A percentile compares a stretch with the other conserved stretches of the same genome.
Evolutionary conservation across 164 flowering plant genomes (phyloP).

Genomic region (Sextonia rubra): DNA sequence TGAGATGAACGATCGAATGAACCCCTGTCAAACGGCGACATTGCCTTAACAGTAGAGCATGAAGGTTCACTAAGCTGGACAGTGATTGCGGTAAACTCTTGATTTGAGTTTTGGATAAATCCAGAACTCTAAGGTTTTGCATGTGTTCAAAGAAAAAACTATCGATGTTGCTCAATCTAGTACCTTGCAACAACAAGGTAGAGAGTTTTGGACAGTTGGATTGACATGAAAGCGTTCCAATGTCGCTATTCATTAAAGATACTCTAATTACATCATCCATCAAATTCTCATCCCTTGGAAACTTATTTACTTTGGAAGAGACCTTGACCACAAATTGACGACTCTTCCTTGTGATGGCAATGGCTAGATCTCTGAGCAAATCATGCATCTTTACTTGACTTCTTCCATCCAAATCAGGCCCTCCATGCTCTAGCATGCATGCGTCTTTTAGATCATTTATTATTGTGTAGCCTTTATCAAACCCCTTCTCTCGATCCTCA

Average conservation of each 20-base stretch:
- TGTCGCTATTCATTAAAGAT: background rate
- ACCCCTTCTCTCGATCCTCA: background rate
- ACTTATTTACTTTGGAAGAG: too few relatives aligned
- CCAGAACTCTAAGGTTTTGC: background rate
- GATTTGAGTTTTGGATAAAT: background rate
- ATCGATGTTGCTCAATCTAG: background rate
- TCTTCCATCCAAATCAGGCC: too few relatives aligned
- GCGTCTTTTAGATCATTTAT: background rate
- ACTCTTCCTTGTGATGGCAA: background rate
- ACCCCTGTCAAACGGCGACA: background rate
- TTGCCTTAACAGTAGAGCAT: background rate
- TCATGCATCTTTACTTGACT: background rate
- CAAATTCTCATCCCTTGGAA: background rate
- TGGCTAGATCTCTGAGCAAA: background rate
- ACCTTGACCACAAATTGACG: background rate
- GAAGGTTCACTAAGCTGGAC: background rate
- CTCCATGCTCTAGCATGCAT: background rate
- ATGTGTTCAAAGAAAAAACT: background rate
- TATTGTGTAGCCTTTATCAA: background rate
- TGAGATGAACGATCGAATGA: background rate
- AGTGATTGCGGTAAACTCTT: background rate
- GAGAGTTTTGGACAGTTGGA: conserved; percentile 1
- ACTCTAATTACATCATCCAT: background rate
- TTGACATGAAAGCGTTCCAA: background rate
- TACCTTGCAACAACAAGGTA: conserved; percentile 1